A percentile compares a stretch with the other conserved stretches of the same genome.
Conservation (phyloP, 2,329 filamentous ascomycete species). For the Tolypocladium inflatum region DNA sequence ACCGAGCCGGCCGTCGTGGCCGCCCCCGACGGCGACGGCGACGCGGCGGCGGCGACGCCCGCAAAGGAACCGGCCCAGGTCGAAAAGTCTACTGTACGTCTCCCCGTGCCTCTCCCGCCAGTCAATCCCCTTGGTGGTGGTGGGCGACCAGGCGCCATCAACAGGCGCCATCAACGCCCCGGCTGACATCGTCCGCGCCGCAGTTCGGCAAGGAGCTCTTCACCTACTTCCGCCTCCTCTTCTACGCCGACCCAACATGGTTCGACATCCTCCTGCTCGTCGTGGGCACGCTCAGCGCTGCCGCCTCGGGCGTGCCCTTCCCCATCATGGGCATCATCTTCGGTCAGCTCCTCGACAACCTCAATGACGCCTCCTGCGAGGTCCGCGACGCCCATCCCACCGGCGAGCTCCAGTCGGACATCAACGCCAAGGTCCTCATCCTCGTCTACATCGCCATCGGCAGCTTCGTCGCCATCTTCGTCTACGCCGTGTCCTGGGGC, state of each 20-base stretch:
- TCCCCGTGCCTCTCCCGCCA: neutral
- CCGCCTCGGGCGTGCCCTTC: constrained; percentile 52
- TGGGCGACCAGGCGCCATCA: neutral
- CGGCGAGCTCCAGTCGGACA: constrained; percentile 25
- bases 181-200: neutral
- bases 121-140: neutral
- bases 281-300: constrained; percentile 33
- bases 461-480: constrained; percentile 54
- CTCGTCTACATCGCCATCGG: constrained; percentile 56
- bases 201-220: constrained; percentile 2
- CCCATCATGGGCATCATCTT: constrained; percentile 57
- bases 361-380: constrained; percentile 47
- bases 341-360: constrained; percentile 51
- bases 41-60: neutral
- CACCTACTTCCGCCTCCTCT: constrained; percentile 33
- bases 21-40: neutral
- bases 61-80: neutral
- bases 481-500: constrained; percentile 54
- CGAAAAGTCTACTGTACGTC: neutral
- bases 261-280: constrained; percentile 32
- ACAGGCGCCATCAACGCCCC: neutral
- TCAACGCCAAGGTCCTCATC: constrained; percentile 49
- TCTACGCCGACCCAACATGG: constrained; percentile 33
- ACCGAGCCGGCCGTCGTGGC: neutral
- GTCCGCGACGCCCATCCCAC: constrained; percentile 13